phyloP scores from a whole-genome alignment of 139 green algal species.

The Coelastrella sp. region DNA sequence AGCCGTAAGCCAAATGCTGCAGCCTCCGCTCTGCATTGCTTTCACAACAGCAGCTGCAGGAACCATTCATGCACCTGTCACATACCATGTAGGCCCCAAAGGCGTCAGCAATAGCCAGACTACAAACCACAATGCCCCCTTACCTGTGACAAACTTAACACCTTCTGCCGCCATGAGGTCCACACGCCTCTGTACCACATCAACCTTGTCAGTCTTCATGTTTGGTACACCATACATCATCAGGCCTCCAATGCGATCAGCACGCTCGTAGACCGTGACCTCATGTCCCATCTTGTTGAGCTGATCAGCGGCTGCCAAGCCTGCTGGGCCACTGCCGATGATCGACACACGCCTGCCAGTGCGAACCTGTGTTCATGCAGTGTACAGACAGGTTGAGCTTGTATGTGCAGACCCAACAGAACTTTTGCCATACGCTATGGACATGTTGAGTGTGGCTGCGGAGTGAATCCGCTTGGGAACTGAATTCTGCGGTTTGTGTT shows the following conservation, averaged over 20 bases:
- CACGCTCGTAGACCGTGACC: conserved; percentile 95
- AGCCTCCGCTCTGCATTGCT: too few relatives aligned
- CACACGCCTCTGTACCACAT: conserved; percentile 95
- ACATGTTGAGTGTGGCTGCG: too few relatives aligned
- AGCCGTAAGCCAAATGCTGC: too few relatives aligned
- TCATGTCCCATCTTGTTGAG: conserved; percentile 96
- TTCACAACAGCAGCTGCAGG: too few relatives aligned
- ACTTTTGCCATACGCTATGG: too few relatives aligned
- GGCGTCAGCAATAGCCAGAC: too few relatives aligned
- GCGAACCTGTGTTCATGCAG: conserved; percentile 57
- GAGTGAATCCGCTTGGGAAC: too few relatives aligned
- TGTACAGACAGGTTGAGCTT: too few relatives aligned
- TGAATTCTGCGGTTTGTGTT: too few relatives aligned
- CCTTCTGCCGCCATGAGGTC: conserved; percentile 93
- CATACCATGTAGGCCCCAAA: too few relatives aligned
- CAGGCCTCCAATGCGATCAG: conserved; percentile 93
- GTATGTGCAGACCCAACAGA: too few relatives aligned
- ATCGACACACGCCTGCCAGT: conserved; percentile 89
- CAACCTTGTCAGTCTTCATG: conserved; percentile 98
- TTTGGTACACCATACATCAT: conserved; percentile 99
- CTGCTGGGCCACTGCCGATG: conserved; percentile 91
- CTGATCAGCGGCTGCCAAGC: conserved; percentile 96
- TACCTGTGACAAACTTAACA: conserved; percentile 50
- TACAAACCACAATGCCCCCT: background rate
- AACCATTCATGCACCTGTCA: too few relatives aligned